Conservation (phyloP, 2,329 filamentous ascomycete species). For the Ascosphaera pollenicola region DNA sequence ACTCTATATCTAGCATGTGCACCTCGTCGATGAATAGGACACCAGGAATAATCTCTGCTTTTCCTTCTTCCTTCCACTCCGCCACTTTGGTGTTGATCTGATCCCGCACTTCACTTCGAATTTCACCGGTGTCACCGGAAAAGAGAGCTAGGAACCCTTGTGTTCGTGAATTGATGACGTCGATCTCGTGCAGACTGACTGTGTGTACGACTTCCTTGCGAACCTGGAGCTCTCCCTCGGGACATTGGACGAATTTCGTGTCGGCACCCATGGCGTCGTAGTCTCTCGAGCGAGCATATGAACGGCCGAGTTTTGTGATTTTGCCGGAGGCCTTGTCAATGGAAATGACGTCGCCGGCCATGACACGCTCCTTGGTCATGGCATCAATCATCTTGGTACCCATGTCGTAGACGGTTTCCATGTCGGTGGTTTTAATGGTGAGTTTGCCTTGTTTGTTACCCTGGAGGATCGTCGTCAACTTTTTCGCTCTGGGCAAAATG, state of each 20-base stretch:
- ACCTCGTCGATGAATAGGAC: slow-evolving; percentile 98
- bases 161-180: slow-evolving; percentile 98
- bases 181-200: slow-evolving; percentile 91
- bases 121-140: slow-evolving; percentile 94
- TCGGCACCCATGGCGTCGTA: slow-evolving; percentile 99
- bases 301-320: slow-evolving; percentile 90
- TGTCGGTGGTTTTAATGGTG: slow-evolving; percentile 98
- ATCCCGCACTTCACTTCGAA: slow-evolving; percentile 86
- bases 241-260: slow-evolving; percentile 94
- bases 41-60: slow-evolving; percentile 91
- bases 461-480: slow-evolving; percentile 12
- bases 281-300: slow-evolving; percentile 82
- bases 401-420: slow-evolving; percentile 99
- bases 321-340: slow-evolving; percentile 98
- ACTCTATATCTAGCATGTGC: slow-evolving; percentile 99
- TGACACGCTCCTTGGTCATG: slow-evolving; percentile 98
- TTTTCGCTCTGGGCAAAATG: not conserved
- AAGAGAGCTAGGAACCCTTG: slow-evolving; percentile 95
- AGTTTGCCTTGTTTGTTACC: slow-evolving; percentile 97
- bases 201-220: slow-evolving; percentile 95
- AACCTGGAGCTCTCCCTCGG: slow-evolving; percentile 91
- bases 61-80: slow-evolving; percentile 99
- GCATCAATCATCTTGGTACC: slow-evolving; percentile 99
- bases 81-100: slow-evolving; percentile 99
- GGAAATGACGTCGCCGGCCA: slow-evolving; percentile 94